phyloP scores from a whole-genome alignment of 345 rosid species.

The Eucalyptus decipiens region DNA sequence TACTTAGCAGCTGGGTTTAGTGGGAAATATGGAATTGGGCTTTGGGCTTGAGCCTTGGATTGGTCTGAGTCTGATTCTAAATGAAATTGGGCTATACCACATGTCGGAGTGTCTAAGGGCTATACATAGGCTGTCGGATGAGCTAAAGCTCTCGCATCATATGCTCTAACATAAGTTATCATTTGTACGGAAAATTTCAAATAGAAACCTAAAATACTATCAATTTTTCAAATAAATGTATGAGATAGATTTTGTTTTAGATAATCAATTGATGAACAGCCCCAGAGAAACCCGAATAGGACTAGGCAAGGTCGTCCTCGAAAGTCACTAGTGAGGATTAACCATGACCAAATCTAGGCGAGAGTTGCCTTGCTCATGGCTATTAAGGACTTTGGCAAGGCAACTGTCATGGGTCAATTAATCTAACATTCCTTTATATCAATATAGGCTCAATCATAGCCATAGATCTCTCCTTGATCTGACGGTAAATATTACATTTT shows the following conservation, averaged over 20 bases:
- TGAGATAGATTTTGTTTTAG: too few species aligned
- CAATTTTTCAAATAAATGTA: too few species aligned
- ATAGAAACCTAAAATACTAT: too few species aligned
- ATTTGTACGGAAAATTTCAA: background rate
- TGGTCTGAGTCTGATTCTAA: background rate
- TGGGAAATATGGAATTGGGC: background rate
- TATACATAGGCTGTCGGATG: background rate
- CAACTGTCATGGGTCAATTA: too few species aligned
- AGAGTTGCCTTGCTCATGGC: accelerated
- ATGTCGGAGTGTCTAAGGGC: accelerated
- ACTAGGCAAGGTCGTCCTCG: accelerated
- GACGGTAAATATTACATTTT: too few species aligned
- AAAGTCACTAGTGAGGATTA: too few species aligned
- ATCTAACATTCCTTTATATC: too few species aligned
- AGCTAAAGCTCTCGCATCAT: background rate
- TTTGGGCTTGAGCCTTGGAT: background rate
- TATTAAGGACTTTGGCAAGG: too few species aligned
- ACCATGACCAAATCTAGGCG: accelerated
- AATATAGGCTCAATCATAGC: too few species aligned
- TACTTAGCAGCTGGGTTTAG: background rate
- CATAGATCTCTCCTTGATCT: accelerated
- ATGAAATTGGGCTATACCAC: background rate
- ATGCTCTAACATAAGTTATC: background rate
- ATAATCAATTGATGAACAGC: too few species aligned
- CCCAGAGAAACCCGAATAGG: too few species aligned